Evolutionary conservation across 1,284 basidiomycete species (phyloP), one percentile per base, ranked within the genome.

Genomic region (Ustilago trichophora): DNA sequence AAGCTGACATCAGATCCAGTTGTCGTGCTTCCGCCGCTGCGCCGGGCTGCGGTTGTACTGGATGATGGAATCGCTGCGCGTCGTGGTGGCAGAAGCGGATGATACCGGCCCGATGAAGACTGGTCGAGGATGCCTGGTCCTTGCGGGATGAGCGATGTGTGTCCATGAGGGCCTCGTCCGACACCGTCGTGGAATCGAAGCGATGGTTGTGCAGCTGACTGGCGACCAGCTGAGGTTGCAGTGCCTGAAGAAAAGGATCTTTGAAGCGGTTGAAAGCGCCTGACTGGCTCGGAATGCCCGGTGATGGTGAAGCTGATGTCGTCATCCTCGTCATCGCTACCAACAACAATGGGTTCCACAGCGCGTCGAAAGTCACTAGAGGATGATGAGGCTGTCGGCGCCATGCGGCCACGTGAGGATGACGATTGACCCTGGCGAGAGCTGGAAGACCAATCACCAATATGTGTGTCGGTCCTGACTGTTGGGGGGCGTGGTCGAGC

Each of bases 311-410:
- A 59, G 41, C 58, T 57, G 24, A 34, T 34, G 37, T 63, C 54
- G 13, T 58, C 65, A 27, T 50, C 59, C 29, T 67, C 65, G 37
- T 68, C 64, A 22, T 67, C 64, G 49, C 64, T 67, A 19, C 36
- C 53, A 13, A 67, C 51, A 6, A 60, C 37, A 36, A 67, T 67
- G 21, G 57, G n/a, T 10, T 55, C 53, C 22, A 19, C 46, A 27
- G 25, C 18, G 6, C 15, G 22, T 21, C 40, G 35, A 12, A 26
- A 35, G n/a, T 29, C 25, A 33, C 40, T 40, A 9, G 31, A 44
- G 7, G 49, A 48, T 12, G 60, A 25, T 8, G 32, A 12, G 6
- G 44, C 16, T 6, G 19, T 21, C 4, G 16, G 24, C 8, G 32
- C 13, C 0, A 6, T 13, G 24, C 31, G n/a, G n/a, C n/a, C 15